These are phyloP conservation scores for Aspergillus heteromorphus DNA, from an alignment of 495 filamentous ascomycete genomes.

Conservation along the genomic window DNA sequence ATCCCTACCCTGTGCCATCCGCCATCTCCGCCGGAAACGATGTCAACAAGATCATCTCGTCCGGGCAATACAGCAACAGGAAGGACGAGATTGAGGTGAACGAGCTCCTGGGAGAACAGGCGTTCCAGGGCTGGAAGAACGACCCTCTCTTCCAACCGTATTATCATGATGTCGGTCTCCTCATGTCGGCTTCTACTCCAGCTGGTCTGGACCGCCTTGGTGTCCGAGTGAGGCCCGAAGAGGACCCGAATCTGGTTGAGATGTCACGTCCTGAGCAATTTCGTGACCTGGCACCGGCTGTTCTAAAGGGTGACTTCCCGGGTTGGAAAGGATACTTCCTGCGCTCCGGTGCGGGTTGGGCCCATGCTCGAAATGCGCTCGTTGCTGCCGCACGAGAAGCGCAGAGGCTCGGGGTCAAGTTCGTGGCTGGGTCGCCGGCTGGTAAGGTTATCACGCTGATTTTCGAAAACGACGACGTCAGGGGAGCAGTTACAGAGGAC, in stretches of 20 bases:
- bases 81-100: slow-evolving; percentile 27
- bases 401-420: slow-evolving; percentile 37
- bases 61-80: slow-evolving; percentile 15
- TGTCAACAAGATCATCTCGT: slow-evolving; percentile 47
- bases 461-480: slow-evolving; percentile 28
- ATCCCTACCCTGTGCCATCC: slow-evolving; percentile 41
- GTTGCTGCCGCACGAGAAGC: slow-evolving; percentile 40
- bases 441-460: slow-evolving; percentile 33
- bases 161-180: slow-evolving; percentile 47
- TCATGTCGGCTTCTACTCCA: slow-evolving; percentile 38
- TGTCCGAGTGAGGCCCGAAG: slow-evolving; percentile 20
- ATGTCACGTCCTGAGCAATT: slow-evolving; percentile 39
- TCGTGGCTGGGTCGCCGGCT: slow-evolving; percentile 31
- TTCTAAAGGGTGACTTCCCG: slow-evolving; percentile 45
- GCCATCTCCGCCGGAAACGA: slow-evolving; percentile 51
- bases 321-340: slow-evolving; percentile 47
- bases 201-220: slow-evolving; percentile 32
- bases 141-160: slow-evolving; percentile 44
- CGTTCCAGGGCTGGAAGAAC: slow-evolving; percentile 40
- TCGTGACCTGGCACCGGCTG: slow-evolving; percentile 43
- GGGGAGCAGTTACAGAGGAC: slow-evolving; percentile 34
- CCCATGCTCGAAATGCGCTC: slow-evolving; percentile 42
- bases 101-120: slow-evolving; percentile 23
- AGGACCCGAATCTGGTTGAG: slow-evolving; percentile 20
- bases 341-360: slow-evolving; percentile 43